These are phyloP conservation scores for Dipodascus geniculatus DNA, from an alignment of 805 yeast genomes.

Conservation along the genomic window DNA sequence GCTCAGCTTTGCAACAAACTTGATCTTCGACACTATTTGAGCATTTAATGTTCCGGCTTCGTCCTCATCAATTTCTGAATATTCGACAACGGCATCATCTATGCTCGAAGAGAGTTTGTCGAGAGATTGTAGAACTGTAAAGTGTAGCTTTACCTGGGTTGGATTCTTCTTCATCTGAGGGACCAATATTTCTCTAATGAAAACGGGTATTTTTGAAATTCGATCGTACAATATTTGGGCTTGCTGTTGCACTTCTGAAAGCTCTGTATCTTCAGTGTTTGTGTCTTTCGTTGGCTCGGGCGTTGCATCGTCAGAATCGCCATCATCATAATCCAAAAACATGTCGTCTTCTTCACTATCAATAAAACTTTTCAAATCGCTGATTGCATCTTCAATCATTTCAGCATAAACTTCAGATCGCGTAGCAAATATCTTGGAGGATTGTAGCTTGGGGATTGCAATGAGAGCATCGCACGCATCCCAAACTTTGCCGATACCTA, in stretches of 20 bases:
- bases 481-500: conserved; percentile 63
- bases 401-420: conserved; percentile 31
- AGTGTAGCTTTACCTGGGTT: conserved; percentile 36
- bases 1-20: not conserved
- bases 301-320: conserved; percentile 20
- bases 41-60: not conserved
- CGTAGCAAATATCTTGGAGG: conserved; percentile 43
- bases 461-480: conserved; percentile 43
- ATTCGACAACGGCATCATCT: conserved; percentile 49
- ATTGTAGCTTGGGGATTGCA: conserved; percentile 30
- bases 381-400: conserved; percentile 49
- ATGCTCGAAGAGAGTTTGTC: conserved; percentile 32
- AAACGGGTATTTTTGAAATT: conserved; percentile 30
- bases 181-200: conserved; percentile 12
- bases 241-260: conserved; percentile 20
- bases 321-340: conserved; percentile 23
- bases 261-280: not conserved
- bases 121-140: conserved; percentile 23
- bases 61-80: conserved; percentile 26
- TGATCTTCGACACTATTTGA: not conserved
- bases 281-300: conserved; percentile 13
- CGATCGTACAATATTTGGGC: conserved; percentile 48
- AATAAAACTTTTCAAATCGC: conserved; percentile 60
- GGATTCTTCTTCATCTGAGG: conserved; percentile 22
- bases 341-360: conserved; percentile 39